Percentiles rank a stretch among this genome's conserved stretches.
These are phyloP conservation scores for Vitis rotundifolia DNA, from an alignment of 164 flowering plant species.

Conservation along the genomic window DNA sequence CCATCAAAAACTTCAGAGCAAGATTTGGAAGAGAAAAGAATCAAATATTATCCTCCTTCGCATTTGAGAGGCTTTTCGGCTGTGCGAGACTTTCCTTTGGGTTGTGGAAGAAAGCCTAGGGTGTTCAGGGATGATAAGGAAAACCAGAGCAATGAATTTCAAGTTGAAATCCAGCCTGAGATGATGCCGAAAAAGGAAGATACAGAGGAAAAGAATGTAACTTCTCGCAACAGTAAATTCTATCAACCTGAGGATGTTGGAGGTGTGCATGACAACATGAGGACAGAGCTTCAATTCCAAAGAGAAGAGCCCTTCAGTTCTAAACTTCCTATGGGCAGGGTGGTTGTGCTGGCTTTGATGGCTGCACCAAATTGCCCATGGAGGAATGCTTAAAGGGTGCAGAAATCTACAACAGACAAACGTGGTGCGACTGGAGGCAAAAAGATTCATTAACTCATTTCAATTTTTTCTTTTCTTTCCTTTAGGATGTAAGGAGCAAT, in stretches of 20 bases:
- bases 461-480: neutral
- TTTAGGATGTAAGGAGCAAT: too few relatives aligned
- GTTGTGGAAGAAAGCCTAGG: neutral
- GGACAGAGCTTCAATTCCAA: too few relatives aligned
- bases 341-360: neutral
- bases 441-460: neutral
- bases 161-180: too few relatives aligned
- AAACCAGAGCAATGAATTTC: neutral
- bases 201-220: too few relatives aligned
- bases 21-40: neutral
- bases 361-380: neutral
- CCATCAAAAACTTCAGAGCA: neutral
- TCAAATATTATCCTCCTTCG: neutral
- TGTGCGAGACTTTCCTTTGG: slow-evolving; percentile 1
- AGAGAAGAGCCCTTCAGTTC: neutral
- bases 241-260: neutral
- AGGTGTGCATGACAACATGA: neutral
- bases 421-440: too few relatives aligned
- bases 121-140: too few relatives aligned
- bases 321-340: neutral
- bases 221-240: too few relatives aligned
- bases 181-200: too few relatives aligned
- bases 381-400: neutral
- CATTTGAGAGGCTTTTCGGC: slow-evolving; percentile 3
- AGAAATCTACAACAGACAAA: neutral